Conservation (phyloP, 1,284 basidiomycete species). For the Puccinia hordei region DNA sequence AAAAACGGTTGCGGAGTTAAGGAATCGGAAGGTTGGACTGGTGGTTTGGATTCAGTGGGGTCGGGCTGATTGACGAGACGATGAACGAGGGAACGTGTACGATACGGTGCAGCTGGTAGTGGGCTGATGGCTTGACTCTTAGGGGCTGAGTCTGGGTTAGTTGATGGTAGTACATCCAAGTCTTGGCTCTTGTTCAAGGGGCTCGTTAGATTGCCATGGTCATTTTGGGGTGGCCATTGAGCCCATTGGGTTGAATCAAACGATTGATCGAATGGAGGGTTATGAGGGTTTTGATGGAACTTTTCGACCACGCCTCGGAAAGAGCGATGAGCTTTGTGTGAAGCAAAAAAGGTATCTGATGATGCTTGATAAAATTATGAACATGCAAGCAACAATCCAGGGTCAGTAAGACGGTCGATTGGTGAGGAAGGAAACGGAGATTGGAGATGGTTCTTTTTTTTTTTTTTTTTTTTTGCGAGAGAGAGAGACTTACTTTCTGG, state of each 20-base stretch:
- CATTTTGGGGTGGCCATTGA: conserved; percentile 8
- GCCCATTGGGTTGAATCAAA: conserved; percentile 19
- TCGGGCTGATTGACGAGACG: conserved; percentile 38
- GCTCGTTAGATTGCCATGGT: not conserved
- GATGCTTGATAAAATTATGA: not conserved
- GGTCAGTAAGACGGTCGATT: not conserved
- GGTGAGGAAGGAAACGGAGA: not conserved
- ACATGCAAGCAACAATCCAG: not conserved
- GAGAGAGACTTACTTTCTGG: not conserved
- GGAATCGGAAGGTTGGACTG: not conserved
- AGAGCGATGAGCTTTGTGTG: conserved; percentile 46
- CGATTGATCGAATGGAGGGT: not conserved
- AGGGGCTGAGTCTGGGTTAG: not conserved
- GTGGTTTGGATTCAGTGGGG: not conserved
- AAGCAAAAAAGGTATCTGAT: conserved; percentile 42
- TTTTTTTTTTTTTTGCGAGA: too few relatives aligned
- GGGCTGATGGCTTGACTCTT: not conserved
- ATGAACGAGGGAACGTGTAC: conserved; percentile 45
- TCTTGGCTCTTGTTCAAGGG: not conserved
- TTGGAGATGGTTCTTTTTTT: not conserved
- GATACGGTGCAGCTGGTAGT: conserved; percentile 30
- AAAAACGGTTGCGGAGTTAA: not conserved
- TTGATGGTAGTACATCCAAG: not conserved
- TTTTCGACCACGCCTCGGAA: conserved; percentile 37
- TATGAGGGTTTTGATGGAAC: conserved; percentile 24